Evolutionary conservation across 1,284 basidiomycete genomes (phyloP).

Genomic region (Inonotus hispidus): DNA sequence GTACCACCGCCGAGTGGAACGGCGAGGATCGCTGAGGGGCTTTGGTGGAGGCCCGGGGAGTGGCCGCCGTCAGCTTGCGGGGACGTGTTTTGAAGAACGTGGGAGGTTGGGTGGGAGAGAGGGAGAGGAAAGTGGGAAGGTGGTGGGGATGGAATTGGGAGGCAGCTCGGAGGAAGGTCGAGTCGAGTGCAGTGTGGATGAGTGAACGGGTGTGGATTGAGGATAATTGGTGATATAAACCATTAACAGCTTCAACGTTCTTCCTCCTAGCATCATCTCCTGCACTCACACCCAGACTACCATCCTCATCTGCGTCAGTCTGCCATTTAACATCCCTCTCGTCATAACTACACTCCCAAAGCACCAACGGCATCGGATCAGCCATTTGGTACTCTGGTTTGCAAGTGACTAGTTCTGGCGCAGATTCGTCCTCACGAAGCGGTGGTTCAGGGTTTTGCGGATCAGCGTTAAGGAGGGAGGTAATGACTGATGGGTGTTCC

Average conservation of each 20-base stretch:
- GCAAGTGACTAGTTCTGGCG: conserved; percentile 47
- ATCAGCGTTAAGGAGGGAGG: conserved; percentile 70
- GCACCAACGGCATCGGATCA: conserved; percentile 82
- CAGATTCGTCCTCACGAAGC: conserved; percentile 30
- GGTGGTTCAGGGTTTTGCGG: conserved; percentile 28
- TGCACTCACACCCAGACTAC: not conserved
- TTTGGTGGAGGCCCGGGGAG: too few species aligned
- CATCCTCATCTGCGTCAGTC: conserved; percentile 36
- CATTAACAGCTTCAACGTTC: conserved; percentile 29
- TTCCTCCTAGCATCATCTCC: conserved; percentile 22
- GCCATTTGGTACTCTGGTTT: conserved; percentile 96
- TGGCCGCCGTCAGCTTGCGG: too few species aligned
- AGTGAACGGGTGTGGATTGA: conserved; percentile 50
- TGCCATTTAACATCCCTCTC: conserved; percentile 72
- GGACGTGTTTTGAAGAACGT: too few species aligned
- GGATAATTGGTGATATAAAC: conserved; percentile 56
- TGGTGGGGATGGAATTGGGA: conserved; percentile 39
- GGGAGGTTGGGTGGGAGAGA: not conserved
- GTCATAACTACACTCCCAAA: conserved; percentile 88
- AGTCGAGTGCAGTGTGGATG: conserved; percentile 53
- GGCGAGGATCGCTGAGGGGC: conserved; percentile 32
- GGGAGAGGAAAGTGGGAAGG: not conserved
- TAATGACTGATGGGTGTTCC: conserved; percentile 70
- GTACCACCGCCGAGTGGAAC: conserved; percentile 75
- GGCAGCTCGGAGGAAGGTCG: conserved; percentile 57